Evolutionary conservation across 139 green algal species (phyloP).

Genomic region (Pleodorina starrii): DNA sequence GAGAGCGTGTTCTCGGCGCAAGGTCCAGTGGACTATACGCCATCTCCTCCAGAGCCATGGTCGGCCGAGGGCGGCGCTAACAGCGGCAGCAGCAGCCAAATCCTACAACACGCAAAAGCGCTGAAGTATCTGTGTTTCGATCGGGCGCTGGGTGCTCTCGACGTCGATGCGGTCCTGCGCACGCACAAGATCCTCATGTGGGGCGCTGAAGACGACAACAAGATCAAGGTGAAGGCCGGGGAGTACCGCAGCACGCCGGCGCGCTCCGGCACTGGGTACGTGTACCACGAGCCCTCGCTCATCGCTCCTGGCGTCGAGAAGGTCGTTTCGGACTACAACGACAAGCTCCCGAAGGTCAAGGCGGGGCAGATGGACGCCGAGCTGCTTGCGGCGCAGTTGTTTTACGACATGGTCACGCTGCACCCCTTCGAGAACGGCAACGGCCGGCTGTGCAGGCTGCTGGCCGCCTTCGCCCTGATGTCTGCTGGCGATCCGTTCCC

Average conservation of each 20-base stretch:
- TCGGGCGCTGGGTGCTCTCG: too few species aligned
- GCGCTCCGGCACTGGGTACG: slow-evolving; percentile 46
- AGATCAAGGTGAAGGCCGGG: slow-evolving; percentile 5
- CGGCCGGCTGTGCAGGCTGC: slow-evolving; percentile 49
- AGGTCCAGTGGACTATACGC: too few species aligned
- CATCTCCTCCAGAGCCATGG: too few species aligned
- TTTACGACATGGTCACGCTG: slow-evolving; percentile 48
- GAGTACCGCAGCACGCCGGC: slow-evolving; percentile 7
- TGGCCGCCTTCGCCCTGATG: slow-evolving; percentile 31
- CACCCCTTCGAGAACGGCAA: slow-evolving; percentile 58
- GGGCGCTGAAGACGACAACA: too few species aligned
- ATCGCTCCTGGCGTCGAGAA: slow-evolving; percentile 3
- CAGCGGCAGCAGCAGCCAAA: too few species aligned
- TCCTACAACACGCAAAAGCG: too few species aligned
- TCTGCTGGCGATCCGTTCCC: slow-evolving; percentile 49
- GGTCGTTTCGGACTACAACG: slow-evolving; percentile 33
- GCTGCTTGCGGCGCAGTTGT: slow-evolving; percentile 8
- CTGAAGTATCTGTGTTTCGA: too few species aligned
- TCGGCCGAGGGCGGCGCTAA: too few species aligned
- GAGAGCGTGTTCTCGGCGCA: too few species aligned
- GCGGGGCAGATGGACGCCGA: not conserved
- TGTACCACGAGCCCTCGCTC: slow-evolving; percentile 12
- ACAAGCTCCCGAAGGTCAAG: not conserved
- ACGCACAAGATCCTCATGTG: slow-evolving; percentile 46
- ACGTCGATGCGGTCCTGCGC: not conserved